Evolutionary conservation across 208 protist genomes (phyloP).

Genomic region (Wallacemonas sp.): DNA sequence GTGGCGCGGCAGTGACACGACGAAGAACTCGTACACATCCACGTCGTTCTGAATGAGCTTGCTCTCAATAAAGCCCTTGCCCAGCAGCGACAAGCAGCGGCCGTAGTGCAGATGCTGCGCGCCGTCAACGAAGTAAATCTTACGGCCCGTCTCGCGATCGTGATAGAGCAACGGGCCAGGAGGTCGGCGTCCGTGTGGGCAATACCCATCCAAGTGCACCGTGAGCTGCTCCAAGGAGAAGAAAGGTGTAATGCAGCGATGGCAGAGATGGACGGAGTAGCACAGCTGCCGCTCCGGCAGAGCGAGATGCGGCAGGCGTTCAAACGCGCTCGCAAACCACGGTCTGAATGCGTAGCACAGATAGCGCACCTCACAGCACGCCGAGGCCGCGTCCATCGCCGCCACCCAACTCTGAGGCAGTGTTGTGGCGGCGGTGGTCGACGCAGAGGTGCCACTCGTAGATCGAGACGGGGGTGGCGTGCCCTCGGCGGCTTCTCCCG

Average conservation of each 20-base stretch:
- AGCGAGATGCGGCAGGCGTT: conserved; percentile 48
- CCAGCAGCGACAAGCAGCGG: conserved; percentile 57
- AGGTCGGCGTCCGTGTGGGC: conserved; percentile 27
- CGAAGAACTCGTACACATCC: conserved; percentile 78
- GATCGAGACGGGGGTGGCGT: no score
- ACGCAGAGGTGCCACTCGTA: not conserved
- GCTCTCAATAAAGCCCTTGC: conserved; percentile 72
- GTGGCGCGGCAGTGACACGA: conserved; percentile 50
- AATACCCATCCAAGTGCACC: conserved; percentile 59
- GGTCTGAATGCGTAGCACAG: conserved; percentile 63
- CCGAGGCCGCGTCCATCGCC: conserved; percentile 56
- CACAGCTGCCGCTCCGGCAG: conserved; percentile 55
- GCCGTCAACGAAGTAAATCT: conserved; percentile 59
- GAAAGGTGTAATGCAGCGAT: conserved; percentile 70
- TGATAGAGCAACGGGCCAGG: conserved; percentile 57
- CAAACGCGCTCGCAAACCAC: conserved; percentile 62
- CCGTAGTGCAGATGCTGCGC: conserved; percentile 67
- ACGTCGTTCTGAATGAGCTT: conserved; percentile 70
- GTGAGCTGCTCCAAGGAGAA: conserved; percentile 42
- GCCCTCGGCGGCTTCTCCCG: not conserved
- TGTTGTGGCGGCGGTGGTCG: not conserved
- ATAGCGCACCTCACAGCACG: conserved; percentile 63
- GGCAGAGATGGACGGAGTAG: conserved; percentile 68
- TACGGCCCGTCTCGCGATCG: conserved; percentile 31
- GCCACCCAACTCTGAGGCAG: conserved; percentile 49